Conservation (phyloP, 148 eudicot genomes). For the Suaeda aralocaspica region DNA sequence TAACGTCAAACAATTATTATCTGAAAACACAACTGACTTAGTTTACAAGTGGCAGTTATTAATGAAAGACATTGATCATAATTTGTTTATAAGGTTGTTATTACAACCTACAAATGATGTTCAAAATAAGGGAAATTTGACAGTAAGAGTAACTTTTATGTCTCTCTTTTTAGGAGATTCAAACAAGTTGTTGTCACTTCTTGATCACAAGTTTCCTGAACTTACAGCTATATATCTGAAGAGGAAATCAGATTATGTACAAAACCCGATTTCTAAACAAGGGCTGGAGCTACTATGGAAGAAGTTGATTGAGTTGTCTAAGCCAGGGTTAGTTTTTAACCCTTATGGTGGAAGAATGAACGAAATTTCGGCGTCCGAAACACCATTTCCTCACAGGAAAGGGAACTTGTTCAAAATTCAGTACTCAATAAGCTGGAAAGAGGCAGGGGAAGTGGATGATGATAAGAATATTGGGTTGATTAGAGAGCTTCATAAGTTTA, state of each 20-base stretch:
- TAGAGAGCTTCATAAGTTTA: slow-evolving; percentile 32
- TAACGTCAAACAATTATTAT: slow-evolving; percentile 4
- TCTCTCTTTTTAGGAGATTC: slow-evolving; percentile 36
- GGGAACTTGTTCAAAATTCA: slow-evolving; percentile 49
- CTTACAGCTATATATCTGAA: slow-evolving; percentile 25
- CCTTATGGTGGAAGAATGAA: slow-evolving; percentile 51
- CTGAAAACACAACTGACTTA: too few relatives aligned
- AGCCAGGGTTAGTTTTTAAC: slow-evolving; percentile 36
- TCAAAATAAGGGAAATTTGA: slow-evolving; percentile 4
- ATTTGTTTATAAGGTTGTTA: slow-evolving; percentile 38
- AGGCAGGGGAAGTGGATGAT: slow-evolving; percentile 18
- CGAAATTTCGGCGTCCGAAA: slow-evolving; percentile 24
- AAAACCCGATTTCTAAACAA: slow-evolving; percentile 31
- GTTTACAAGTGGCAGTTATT: slow-evolving; percentile 41
- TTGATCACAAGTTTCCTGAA: slow-evolving; percentile 38
- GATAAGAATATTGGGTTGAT: slow-evolving; percentile 28
- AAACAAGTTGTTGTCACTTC: slow-evolving; percentile 13
- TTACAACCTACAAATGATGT: slow-evolving; percentile 31
- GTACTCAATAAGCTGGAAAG: slow-evolving; percentile 38
- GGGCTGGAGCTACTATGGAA: slow-evolving; percentile 36
- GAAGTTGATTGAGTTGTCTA: slow-evolving; percentile 28
- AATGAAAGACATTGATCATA: slow-evolving; percentile 31
- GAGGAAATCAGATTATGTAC: slow-evolving; percentile 48
- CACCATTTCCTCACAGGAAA: slow-evolving; percentile 49
- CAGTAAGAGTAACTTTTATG: slow-evolving; percentile 33